A percentile compares a stretch with the other conserved stretches of the same genome.
These are phyloP conservation scores for Aspergillus sergii DNA, from an alignment of 2,329 filamentous ascomycete genomes.

Conservation along the genomic window DNA sequence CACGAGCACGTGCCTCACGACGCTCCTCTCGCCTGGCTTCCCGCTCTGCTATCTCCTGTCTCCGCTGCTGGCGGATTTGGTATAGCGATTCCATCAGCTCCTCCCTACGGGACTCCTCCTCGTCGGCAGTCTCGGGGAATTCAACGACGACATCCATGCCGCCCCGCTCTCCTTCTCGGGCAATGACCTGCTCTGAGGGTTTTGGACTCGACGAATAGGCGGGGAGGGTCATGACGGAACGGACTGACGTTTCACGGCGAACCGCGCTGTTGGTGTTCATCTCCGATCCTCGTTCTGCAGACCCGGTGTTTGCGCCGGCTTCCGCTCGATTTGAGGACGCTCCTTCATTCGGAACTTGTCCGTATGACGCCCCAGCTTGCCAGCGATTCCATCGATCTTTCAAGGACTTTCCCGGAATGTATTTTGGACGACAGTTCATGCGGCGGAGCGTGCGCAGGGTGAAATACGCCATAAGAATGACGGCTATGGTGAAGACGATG, in stretches of 20 bases:
- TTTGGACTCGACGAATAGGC: slow-evolving; percentile 74
- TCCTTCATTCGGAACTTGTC: slow-evolving; percentile 36
- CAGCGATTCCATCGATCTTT: slow-evolving; percentile 57
- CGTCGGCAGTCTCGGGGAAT: slow-evolving; percentile 76
- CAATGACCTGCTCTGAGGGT: slow-evolving; percentile 79
- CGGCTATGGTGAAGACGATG: slow-evolving; percentile 35
- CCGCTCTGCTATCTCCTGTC: slow-evolving; percentile 74
- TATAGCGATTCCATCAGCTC: slow-evolving; percentile 92
- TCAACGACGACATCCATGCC: slow-evolving; percentile 92
- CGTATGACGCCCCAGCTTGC: slow-evolving; percentile 47
- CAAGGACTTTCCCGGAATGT: slow-evolving; percentile 53
- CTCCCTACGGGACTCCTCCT: slow-evolving; percentile 77
- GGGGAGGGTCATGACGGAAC: slow-evolving; percentile 92
- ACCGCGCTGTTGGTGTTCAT: slow-evolving; percentile 49
- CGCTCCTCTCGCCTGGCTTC: slow-evolving; percentile 72
- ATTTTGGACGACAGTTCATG: slow-evolving; percentile 52
- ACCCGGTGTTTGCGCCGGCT: slow-evolving; percentile 31
- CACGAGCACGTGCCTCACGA: slow-evolving; percentile 70
- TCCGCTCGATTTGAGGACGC: slow-evolving; percentile 19
- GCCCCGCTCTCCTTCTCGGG: slow-evolving; percentile 84
- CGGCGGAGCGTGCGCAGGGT: slow-evolving; percentile 46
- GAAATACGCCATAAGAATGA: slow-evolving; percentile 37
- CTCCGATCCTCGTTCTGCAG: slow-evolving; percentile 30
- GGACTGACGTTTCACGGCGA: slow-evolving; percentile 80
- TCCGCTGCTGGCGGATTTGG: slow-evolving; percentile 78